These are phyloP conservation scores for Gilbertella persicaria DNA, from an alignment of 371 early-diverging fungal genomes.

Conservation along the genomic window DNA sequence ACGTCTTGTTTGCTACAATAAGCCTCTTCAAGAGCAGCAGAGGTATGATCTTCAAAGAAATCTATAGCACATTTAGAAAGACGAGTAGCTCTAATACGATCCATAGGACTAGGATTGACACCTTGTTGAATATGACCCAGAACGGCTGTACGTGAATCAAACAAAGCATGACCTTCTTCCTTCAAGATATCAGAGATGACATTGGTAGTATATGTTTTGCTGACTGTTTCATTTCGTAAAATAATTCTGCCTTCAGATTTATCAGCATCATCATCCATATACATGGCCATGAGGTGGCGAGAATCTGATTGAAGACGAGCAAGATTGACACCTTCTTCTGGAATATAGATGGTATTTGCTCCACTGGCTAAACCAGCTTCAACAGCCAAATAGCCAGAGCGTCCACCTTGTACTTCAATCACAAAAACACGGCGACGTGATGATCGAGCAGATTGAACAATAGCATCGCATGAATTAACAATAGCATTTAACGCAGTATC, in stretches of 20 bases:
- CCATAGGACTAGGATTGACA: slow-evolving; percentile 93
- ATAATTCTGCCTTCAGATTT: slow-evolving; percentile 52
- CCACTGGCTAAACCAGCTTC: slow-evolving; percentile 92
- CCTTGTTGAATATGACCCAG: slow-evolving; percentile 99
- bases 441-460: slow-evolving; percentile 90
- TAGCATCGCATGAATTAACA: slow-evolving; percentile 91
- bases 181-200: slow-evolving; percentile 89
- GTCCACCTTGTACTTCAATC: slow-evolving; percentile 98
- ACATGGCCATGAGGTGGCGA: slow-evolving; percentile 75
- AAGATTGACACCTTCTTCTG: slow-evolving; percentile 90
- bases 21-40: slow-evolving; percentile 28
- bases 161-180: slow-evolving; percentile 89
- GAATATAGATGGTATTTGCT: slow-evolving; percentile 95
- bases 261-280: slow-evolving; percentile 68
- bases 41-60: slow-evolving; percentile 56
- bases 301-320: slow-evolving; percentile 83
- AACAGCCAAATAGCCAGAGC: slow-evolving; percentile 94
- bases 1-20: slow-evolving; percentile 14
- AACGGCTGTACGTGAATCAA: slow-evolving; percentile 90
- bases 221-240: slow-evolving; percentile 78
- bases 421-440: slow-evolving; percentile 96
- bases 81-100: slow-evolving; percentile 92
- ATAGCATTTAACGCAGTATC: slow-evolving; percentile 99
- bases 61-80: slow-evolving; percentile 77
- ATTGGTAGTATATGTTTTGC: slow-evolving; percentile 90